Percentiles rank a stretch among this genome's conserved stretches.
Conservation (phyloP, 495 filamentous ascomycete species). For the Hypomontagnella monticulosa region DNA sequence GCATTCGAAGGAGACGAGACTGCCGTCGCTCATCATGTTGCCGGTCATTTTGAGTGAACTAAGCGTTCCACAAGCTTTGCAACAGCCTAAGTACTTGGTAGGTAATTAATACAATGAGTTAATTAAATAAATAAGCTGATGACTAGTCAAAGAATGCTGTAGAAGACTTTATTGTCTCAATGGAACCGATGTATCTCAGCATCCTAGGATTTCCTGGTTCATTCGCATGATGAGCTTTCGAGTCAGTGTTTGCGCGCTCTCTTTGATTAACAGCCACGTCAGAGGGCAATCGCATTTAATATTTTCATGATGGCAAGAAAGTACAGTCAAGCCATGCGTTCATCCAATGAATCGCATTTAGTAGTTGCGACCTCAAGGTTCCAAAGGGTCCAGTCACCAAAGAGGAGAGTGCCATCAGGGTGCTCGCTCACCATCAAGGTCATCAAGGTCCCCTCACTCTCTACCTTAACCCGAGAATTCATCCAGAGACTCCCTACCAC, state of each 20-base stretch:
- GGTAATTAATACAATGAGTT: background rate
- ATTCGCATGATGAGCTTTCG: no score
- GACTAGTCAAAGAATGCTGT: no score
- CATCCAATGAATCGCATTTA: slow-evolving; percentile 9
- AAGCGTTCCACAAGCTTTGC: background rate
- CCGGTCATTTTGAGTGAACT: slow-evolving; percentile 58
- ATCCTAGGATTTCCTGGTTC: no score
- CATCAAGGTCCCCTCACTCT: slow-evolving; percentile 38
- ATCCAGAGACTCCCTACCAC: background rate
- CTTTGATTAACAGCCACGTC: no score
- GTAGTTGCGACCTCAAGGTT: slow-evolving; percentile 22
- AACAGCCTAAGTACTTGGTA: background rate
- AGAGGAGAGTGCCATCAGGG: slow-evolving; percentile 37
- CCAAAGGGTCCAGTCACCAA: background rate
- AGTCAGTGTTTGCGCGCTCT: no score
- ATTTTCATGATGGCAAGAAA: no score
- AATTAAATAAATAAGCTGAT: no score
- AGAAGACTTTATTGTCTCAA: no score
- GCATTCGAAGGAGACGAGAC: slow-evolving; percentile 67
- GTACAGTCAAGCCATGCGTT: slow-evolving; percentile 3
- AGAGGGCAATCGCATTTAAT: background rate
- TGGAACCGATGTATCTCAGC: no score
- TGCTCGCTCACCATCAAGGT: slow-evolving; percentile 40
- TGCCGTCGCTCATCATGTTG: slow-evolving; percentile 68
- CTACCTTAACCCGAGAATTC: slow-evolving; percentile 6